A percentile compares a stretch with the other conserved stretches of the same genome.
phyloP scores from a whole-genome alignment of 306 rosid species.

The Chamaecrista fasciculata region DNA sequence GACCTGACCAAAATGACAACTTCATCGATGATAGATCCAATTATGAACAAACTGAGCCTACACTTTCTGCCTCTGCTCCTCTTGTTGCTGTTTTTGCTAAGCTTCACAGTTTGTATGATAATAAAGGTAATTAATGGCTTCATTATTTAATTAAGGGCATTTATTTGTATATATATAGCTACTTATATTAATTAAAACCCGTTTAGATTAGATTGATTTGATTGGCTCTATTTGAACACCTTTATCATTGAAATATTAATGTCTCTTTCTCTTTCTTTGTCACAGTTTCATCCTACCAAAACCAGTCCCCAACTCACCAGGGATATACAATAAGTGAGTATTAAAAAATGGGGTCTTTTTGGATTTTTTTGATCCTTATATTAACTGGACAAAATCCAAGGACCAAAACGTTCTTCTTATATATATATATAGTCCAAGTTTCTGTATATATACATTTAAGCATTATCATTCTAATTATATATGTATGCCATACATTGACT shows the following conservation, averaged over 20 bases:
- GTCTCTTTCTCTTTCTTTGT: background rate
- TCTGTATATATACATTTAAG: no score
- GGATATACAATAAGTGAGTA: conserved; percentile 39
- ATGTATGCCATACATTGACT: background rate
- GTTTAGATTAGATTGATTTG: no score
- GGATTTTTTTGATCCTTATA: no score
- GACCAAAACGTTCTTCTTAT: no score
- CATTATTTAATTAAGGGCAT: no score
- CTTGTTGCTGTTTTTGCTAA: conserved; percentile 77
- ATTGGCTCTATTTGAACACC: no score
- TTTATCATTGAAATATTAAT: background rate
- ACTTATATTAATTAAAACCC: no score
- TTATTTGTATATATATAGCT: no score
- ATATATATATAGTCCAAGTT: no score
- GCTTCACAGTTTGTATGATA: conserved; percentile 58
- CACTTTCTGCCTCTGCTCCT: conserved; percentile 72
- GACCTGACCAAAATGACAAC: conserved; percentile 63
- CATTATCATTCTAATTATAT: background rate
- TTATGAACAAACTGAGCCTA: conserved; percentile 88
- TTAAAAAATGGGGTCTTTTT: no score
- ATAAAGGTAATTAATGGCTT: no score
- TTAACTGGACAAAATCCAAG: no score
- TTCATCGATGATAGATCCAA: conserved; percentile 69
- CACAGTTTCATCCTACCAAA: conserved; percentile 41
- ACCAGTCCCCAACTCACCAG: conserved; percentile 32